Percentiles rank a stretch among this genome's conserved stretches.
Conservation (phyloP, 441 rosid genomes). For the Aquilaria agallochum region DNA sequence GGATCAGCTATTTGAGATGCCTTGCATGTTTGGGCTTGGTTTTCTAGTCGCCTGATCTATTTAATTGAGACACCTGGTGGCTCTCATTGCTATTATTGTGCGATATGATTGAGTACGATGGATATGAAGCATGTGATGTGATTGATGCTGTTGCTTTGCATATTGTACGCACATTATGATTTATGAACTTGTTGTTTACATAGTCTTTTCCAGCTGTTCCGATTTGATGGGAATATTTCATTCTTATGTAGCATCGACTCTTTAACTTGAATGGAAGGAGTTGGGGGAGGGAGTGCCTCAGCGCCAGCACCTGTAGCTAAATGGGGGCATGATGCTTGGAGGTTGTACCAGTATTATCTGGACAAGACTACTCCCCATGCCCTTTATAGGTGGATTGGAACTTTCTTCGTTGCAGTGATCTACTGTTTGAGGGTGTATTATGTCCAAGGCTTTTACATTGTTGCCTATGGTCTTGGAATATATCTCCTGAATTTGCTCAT, state of each 20-base stretch:
- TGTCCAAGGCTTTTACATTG: constrained; percentile 78
- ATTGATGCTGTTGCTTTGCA: too few species aligned
- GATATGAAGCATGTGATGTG: too few species aligned
- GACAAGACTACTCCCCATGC: constrained; percentile 84
- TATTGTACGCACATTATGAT: too few species aligned
- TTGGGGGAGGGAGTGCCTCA: constrained; percentile 58
- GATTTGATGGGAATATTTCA: constrained; percentile 6
- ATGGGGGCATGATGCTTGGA: constrained; percentile 64
- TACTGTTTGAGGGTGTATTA: constrained; percentile 63
- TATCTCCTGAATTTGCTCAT: constrained; percentile 81
- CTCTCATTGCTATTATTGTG: too few species aligned
- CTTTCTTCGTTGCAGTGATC: constrained; percentile 40
- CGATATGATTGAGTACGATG: too few species aligned
- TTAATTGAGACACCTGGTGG: too few species aligned
- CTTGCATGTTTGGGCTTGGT: too few species aligned
- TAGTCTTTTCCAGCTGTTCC: background rate
- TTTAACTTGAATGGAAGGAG: constrained; percentile 60
- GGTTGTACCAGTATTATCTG: constrained; percentile 77
- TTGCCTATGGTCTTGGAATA: constrained; percentile 92
- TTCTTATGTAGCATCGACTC: constrained; percentile 27
- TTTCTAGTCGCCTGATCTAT: too few species aligned
- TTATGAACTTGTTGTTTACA: too few species aligned
- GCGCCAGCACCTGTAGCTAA: constrained; percentile 58
- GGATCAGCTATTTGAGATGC: too few species aligned
- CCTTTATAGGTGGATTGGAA: constrained; percentile 82